Base-by-base conservation (phyloP, 75 land plant species). In the Cryptomeria japonica region DNA sequence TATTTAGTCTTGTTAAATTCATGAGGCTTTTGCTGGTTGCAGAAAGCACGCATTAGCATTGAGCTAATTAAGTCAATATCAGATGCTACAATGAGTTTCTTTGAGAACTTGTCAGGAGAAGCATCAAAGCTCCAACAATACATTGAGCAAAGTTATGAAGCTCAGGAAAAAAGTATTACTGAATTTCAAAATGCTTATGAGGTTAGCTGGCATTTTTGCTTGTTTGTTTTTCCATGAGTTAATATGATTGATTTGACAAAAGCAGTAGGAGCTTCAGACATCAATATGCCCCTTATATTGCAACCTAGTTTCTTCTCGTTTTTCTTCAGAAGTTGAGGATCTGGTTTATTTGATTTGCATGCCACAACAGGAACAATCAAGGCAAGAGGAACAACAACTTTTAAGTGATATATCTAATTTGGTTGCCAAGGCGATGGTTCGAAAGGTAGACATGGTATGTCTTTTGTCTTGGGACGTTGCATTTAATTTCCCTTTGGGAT, bases 381-480 rank as follows among this genome's bases (percentile, higher is more conserved):
- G 84, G 84, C 90, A 83, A 38, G 95, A 92, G 84, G 91, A 85
- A 58, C 92, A 93, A 38, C 93, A 95, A 86, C 92, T 96, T 86
- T 75, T 93, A 31, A 89, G 89, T 46, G 95, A 93, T 39, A 89
- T 96, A 83, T 83, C 93, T 8, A 89, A 55, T 86, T 64, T 96
- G n/a, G 89, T 96, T 39, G 88, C 92, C 16, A 84, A 44, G 39
- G 93, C 91, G 83, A 88, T 94, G 61, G 87, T 42, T 77, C 86
- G 93, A n/a, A 94, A 95, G 77, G 88, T 91, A 84, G 93, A 96
- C 83, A 49, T 94, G 94, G 96, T 93, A 53, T 56, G 92, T 83
- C 79, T 58, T 55, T 18, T 61, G 1, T 58, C 31, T 51, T 53
- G 32, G 31, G 9, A 84, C 16, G n/a, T 87, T 37, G 82, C 22